A percentile compares a stretch with the other conserved stretches of the same genome.
phyloP scores from a whole-genome alignment of 441 rosid species.

The Viola pubescens region DNA sequence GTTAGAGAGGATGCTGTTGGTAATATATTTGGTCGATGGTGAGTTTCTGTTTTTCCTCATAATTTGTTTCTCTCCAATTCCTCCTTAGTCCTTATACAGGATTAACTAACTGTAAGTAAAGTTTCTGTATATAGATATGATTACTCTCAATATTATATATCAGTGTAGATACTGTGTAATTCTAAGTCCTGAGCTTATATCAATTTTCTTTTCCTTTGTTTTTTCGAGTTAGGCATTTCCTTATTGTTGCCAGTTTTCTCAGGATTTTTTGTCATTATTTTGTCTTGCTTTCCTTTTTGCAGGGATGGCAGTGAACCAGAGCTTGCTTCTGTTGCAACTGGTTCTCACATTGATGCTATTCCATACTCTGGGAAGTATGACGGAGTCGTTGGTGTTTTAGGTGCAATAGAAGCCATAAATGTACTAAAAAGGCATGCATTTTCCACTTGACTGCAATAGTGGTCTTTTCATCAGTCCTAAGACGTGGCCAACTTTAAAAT shows the following conservation, averaged over 20 bases:
- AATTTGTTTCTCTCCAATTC: slow-evolving; percentile 1
- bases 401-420: slow-evolving; percentile 86
- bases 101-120: background rate
- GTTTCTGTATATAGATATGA: background rate
- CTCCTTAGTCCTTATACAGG: background rate
- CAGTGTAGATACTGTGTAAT: background rate
- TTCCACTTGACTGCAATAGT: background rate
- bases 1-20: slow-evolving; percentile 94
- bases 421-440: slow-evolving; percentile 55
- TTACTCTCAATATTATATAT: background rate
- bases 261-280: background rate
- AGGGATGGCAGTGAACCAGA: slow-evolving; percentile 68
- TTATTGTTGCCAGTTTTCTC: background rate
- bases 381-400: slow-evolving; percentile 91
- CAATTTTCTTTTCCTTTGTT: background rate
- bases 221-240: background rate
- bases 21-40: slow-evolving; percentile 88
- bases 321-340: slow-evolving; percentile 71
- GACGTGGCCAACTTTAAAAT: background rate
- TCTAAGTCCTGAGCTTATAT: background rate
- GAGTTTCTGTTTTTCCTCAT: slow-evolving; percentile 24
- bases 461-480: background rate
- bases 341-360: slow-evolving; percentile 94
- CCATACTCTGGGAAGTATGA: slow-evolving; percentile 92
- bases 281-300: slow-evolving; percentile 16